Evolutionary conservation across 1,284 basidiomycete species (phyloP), one percentile per base, ranked within the genome.

Genomic region (Filobasidium uniguttulatum): DNA sequence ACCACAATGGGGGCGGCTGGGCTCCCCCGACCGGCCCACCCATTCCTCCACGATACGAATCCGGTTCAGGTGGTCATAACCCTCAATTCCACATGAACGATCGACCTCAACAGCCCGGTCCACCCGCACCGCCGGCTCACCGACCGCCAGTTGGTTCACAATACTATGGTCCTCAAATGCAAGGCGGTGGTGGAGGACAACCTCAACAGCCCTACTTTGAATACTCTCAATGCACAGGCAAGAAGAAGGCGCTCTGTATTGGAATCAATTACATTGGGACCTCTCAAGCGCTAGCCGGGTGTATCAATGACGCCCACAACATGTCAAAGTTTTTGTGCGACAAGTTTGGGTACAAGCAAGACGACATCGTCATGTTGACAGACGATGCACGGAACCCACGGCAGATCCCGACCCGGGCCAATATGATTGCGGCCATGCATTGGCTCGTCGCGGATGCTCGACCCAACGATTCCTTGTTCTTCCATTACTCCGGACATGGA

Each of bases 401-500:
- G 37, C 76, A 78, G 62, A 70, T 71, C 31, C 90, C 90, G 0
- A 93, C 86, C 0, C 75, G 72, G 56, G 73, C 74, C 20, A 94
- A 94, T 63, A 93, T 96, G 43, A 80, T 87, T n/a, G 65, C 73
- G 46, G 87, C 81, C 2, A 90, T 91, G 85, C 75, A 79, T 55
- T 93, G 89, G 89, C 77, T 96, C 22, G 84, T 89, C 7, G 68
- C 68, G 5, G 82, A 75, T 56, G 89, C 88, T 15, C 69, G 73
- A 46, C 80, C 84, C 0, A 82, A 93, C 59, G 90, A 94, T 61
- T 80, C 86, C 0, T 72, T 94, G 25, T 93, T 93, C 75, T 90
- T 93, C 77, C 89, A 93, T 62, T 69, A 68, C 61, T 69, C 67
- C 1, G 86, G 87, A 8, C 87, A 91, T 59, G 88, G 88, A 14